Evolutionary conservation across 108 stramenopile genomes (phyloP).

Genomic region (Cyclostephanos tholiformis): DNA sequence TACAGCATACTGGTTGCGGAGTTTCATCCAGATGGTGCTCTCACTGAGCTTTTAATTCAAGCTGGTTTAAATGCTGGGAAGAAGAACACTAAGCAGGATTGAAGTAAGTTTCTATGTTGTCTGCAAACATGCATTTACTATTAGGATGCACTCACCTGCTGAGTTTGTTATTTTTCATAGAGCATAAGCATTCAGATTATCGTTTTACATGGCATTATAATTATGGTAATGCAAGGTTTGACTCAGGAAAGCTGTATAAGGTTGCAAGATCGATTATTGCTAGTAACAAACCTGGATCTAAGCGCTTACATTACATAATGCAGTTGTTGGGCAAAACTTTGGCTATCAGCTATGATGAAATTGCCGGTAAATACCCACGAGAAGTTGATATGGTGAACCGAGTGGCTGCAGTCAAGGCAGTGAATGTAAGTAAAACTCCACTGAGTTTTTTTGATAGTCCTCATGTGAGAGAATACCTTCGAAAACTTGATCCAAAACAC

Average conservation of each 20-base stretch:
- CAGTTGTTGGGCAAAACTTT: background rate
- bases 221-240: conserved; percentile 15
- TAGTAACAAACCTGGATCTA: background rate
- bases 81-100: conserved; percentile 1
- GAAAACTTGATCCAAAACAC: conserved; percentile 15
- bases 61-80: background rate
- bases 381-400: conserved; percentile 17
- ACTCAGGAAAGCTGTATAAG: conserved; percentile 5
- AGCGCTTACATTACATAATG: background rate
- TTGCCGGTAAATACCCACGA: conserved; percentile 8
- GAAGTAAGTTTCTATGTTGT: background rate
- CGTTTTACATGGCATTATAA: conserved; percentile 13
- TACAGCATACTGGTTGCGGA: conserved; percentile 1
- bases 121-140: background rate
- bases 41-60: background rate
- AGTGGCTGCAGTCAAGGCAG: conserved; percentile 11
- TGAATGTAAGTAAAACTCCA: conserved; percentile 8
- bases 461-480: no score
- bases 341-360: background rate
- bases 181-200: conserved; percentile 24
- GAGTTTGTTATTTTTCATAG: conserved; percentile 5
- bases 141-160: background rate
- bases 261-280: background rate
- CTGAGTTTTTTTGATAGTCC: conserved; percentile 18
- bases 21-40: background rate